Evolutionary conservation across 2,329 filamentous ascomycete genomes (phyloP), one percentile per base, ranked within the genome.

Genomic region (Elsinoe arachidis): DNA sequence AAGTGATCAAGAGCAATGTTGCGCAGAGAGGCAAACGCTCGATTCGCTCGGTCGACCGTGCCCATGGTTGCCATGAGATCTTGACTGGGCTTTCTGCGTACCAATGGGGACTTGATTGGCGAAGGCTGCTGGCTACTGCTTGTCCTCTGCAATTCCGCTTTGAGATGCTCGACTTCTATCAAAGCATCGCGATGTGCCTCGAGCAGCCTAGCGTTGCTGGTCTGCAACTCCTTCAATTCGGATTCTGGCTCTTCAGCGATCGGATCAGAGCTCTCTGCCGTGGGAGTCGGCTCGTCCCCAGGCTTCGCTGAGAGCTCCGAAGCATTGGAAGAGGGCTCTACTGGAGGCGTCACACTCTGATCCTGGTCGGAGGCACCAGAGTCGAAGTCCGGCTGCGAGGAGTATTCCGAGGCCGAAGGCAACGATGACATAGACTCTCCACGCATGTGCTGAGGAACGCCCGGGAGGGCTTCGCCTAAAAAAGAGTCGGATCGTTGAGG

Each of bases 1-100:
- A 99, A 89, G 66, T 90, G 88, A 63, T 97, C 91, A 0, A 84
- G 74, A 1, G 90, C 91, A 66, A 99, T 86, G 65, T 91, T 95
- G 59, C 91, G 86, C 35, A 99, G 81, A 1, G 90, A 90, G 0
- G 89, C 87, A 65, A 97, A 90, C 2, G 91, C 95, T 59, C 93
- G 84, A 65, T 96, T 91, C 6, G 92, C 90, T 57, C 92, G 87
- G 71, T 99, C 93, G 61, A 91, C 88, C 30, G 58, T 61, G 21
- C 38, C 55, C 15, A 56, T 55, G 17, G 57, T 41, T 15, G 60
- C 43, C 73, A 93, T 84, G 41, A 95, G 78, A 60, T 87, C 93
- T 70, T 96, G 90, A 68, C 90, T 95, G 2, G 90, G 95, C 74
- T 96, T 96, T 65, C 92, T 85, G 61, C 91, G 88, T 66, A 96